Base-by-base conservation (phyloP, 192 early-diverging fungal species). In the Backusella mclennaniae region DNA sequence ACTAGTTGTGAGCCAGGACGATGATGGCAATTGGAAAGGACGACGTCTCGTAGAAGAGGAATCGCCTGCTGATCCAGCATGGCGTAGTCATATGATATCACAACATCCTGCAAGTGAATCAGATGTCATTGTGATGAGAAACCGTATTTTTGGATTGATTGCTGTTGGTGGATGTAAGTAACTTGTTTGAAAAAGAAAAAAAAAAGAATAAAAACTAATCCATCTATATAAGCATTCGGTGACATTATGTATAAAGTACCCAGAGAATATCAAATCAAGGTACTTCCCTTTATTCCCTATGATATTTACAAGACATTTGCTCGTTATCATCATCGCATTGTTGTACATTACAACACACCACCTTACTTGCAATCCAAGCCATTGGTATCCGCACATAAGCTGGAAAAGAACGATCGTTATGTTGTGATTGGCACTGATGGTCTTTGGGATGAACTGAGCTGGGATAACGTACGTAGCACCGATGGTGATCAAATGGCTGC, bases 361-460 rank as follows among this genome's bases (percentile, higher is more conserved):
- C 91, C 93, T 4, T 94, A 95, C 69, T 85, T 96, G 15, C 92
- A 91, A 29, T 94, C 95, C 1, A 85, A 88, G 66, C 95, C 95
- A 2, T 90, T 91, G 3, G 85, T 94, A 1, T 81, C 81, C 1
- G 79, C 87, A 71, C 90, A 92, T 69, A 80, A 89, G 71, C 78
- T 96, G 7, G 79, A 77, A 66, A 42, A 83, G 9, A 80, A 86
- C 42, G 93, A 95, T 73, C 79, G 84, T 74, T 96, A 93, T 74
- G 76, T 97, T 35, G 90, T 97, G 0, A 79, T 97, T 71, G 94
- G 93, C 3, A 89, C 93, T 0, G 95, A 95, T 85, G 95, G 95
- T 6, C 79, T 97, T 1, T 96, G 93, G 85, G 95, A 96, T 72
- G 82, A 89, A 73, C 73, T 95, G 67, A 88, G 89, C 3, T 90